Conservation (phyloP, 2,329 filamentous ascomycete species). For the Cladosporium sphaerospermum region DNA sequence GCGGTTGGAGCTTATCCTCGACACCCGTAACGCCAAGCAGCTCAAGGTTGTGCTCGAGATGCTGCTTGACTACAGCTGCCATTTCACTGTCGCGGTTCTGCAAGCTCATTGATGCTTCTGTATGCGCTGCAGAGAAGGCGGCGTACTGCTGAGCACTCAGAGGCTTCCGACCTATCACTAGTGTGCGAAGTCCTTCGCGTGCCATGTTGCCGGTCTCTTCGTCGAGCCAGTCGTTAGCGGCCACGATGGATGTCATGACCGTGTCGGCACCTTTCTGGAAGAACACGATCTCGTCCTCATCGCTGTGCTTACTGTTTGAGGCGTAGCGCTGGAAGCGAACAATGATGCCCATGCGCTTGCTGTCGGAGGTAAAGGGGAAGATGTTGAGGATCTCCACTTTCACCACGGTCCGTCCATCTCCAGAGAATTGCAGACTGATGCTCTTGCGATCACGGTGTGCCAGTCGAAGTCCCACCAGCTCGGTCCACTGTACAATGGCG, state of each 20-base stretch:
- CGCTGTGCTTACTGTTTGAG: constrained; percentile 42
- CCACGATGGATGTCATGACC: constrained; percentile 94
- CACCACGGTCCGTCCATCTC: constrained; percentile 68
- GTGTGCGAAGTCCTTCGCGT: constrained; percentile 83
- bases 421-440: constrained; percentile 74
- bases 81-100: constrained; percentile 75
- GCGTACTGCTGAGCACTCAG: constrained; percentile 72
- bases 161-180: constrained; percentile 89
- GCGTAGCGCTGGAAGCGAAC: constrained; percentile 65
- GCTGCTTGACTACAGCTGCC: constrained; percentile 69
- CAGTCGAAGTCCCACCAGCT: constrained; percentile 80
- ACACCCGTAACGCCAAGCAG: constrained; percentile 96
- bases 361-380: constrained; percentile 96
- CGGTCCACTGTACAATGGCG: constrained; percentile 93
- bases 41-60: constrained; percentile 83
- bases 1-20: constrained; percentile 90
- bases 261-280: constrained; percentile 98
- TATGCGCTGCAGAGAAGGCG: constrained; percentile 69
- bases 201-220: constrained; percentile 99
- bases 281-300: constrained; percentile 84
- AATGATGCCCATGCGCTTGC: constrained; percentile 96
- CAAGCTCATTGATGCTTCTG: constrained; percentile 74
- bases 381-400: constrained; percentile 85
- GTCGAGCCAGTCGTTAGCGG: constrained; percentile 95
- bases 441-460: constrained; percentile 78